A percentile compares a stretch with the other conserved stretches of the same genome.
These are phyloP conservation scores for Barnettozyma sp. DNA, from an alignment of 805 yeast species.

Conservation along the genomic window DNA sequence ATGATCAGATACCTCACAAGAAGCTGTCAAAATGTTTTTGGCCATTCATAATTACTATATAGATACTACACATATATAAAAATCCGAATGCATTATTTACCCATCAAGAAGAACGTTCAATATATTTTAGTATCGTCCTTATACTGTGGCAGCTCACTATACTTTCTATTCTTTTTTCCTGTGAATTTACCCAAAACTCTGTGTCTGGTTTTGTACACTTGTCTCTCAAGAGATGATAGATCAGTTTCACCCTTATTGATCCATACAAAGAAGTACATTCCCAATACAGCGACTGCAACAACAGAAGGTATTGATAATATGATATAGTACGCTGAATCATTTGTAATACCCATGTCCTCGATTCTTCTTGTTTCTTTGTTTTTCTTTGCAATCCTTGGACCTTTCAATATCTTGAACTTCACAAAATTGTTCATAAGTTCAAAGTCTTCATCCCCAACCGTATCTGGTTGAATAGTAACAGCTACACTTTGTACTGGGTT, in stretches of 20 bases:
- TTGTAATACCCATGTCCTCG: conserved; percentile 38
- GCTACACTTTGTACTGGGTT: conserved; percentile 48
- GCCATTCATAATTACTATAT: neutral
- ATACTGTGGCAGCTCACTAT: conserved; percentile 35
- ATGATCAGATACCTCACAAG: neutral
- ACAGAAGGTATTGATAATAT: conserved; percentile 63
- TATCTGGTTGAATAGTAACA: conserved; percentile 69
- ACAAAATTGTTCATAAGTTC: conserved; percentile 47
- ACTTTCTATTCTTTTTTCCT: conserved; percentile 31
- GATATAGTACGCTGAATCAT: conserved; percentile 50
- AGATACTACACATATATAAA: too few relatives aligned
- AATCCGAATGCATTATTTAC: too few relatives aligned
- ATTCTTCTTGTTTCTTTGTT: conserved; percentile 37
- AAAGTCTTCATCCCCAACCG: conserved; percentile 59
- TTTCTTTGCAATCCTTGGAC: conserved; percentile 35
- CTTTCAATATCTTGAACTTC: conserved; percentile 35
- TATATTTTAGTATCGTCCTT: conserved; percentile 20
- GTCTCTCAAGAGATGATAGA: conserved; percentile 35
- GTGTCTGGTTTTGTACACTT: conserved; percentile 30
- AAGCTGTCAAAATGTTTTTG: neutral
- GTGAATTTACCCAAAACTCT: conserved; percentile 35
- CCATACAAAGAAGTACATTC: conserved; percentile 58
- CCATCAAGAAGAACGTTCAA: too few relatives aligned
- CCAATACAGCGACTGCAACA: conserved; percentile 51
- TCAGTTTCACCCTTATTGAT: conserved; percentile 52